Percentiles rank a stretch among this genome's conserved stretches.
Evolutionary conservation across 495 filamentous ascomycete genomes (phyloP).

Genomic region (Coniosporium apollinis): DNA sequence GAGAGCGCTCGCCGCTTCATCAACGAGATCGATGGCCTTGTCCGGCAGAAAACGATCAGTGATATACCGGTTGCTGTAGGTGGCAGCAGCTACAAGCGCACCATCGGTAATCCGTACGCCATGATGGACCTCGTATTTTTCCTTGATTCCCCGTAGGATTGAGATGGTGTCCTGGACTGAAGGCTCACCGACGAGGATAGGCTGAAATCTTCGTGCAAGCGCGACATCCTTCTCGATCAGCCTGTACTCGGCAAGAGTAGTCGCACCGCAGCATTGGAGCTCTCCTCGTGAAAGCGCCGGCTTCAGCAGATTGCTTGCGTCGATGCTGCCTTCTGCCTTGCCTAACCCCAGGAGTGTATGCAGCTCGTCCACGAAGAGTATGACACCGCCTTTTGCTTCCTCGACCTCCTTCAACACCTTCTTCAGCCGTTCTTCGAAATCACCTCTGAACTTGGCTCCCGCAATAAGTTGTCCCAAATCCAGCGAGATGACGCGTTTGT

Average conservation of each 20-base stretch:
- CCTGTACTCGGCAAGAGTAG: slow-evolving; percentile 81
- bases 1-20: slow-evolving; percentile 83
- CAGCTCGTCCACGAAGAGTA: slow-evolving; percentile 91
- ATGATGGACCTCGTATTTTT: slow-evolving; percentile 93
- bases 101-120: slow-evolving; percentile 86
- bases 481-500: slow-evolving; percentile 73
- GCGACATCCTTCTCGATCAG: slow-evolving; percentile 93
- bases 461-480: slow-evolving; percentile 88
- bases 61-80: slow-evolving; percentile 88
- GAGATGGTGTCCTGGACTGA: slow-evolving; percentile 85
- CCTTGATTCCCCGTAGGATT: slow-evolving; percentile 90
- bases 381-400: slow-evolving; percentile 72
- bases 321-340: slow-evolving; percentile 89
- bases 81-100: slow-evolving; percentile 80
- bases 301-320: slow-evolving; percentile 89
- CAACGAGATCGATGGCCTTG: slow-evolving; percentile 92
- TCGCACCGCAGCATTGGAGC: slow-evolving; percentile 88
- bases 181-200: slow-evolving; percentile 77
- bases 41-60: slow-evolving; percentile 91
- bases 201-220: slow-evolving; percentile 81
- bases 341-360: slow-evolving; percentile 84
- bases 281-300: slow-evolving; percentile 85
- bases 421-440: slow-evolving; percentile 92
- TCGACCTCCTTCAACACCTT: slow-evolving; percentile 79
- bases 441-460: slow-evolving; percentile 86